Evolutionary conservation across 179 eudicot genomes (phyloP), one percentile per base, ranked within the genome.

Genomic region (Heliamphora pulchella): DNA sequence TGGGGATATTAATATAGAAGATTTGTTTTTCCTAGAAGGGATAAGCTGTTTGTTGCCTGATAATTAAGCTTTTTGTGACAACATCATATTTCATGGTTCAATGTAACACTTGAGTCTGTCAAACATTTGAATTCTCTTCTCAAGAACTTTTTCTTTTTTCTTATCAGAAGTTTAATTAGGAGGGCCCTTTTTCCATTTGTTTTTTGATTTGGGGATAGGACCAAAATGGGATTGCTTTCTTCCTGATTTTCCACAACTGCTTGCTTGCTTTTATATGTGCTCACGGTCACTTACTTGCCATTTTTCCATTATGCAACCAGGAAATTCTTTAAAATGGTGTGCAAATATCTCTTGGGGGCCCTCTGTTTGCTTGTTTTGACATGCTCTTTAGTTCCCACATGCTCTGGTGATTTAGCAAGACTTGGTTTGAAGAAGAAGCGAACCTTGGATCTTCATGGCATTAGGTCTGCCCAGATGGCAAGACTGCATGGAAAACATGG

Each of bases 401-500:
- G 87, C 48, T 79, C 91, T 64, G 85, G 83, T 71, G 91, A 84
- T 31, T 81, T 94, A 63, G 78, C 83, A 77, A 88, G 91, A 86
- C 84, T 94, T 67, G 76, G 84, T 80, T 74, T 94, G 69, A 92
- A 89, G 80, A 90, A 82, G 85, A 77, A 84, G 84, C 89, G 82
- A 22, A 76, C 80, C 3, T 78, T 89, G 81, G 97, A 91, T 66
- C 86, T 81, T 67, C 74, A 83, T 48, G 82, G 80, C 65, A 46
- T 94, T 18, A 89, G 85, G 43, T 91, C 92, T 46, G 83, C 90
- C 67, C 85, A 80, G 87, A 66, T 79, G 70, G 84, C 87, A 73
- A 82, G 86, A 77, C 80, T 84, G 82, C 85, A 83, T 77, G 85
- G 81, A 48, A 80, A 76, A 43, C 74, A 71, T 72, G 80, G 73